A percentile compares a stretch with the other conserved stretches of the same genome.
Conservation (phyloP, 2,329 filamentous ascomycete genomes). For the Paraphaeosphaeria sporulosa region DNA sequence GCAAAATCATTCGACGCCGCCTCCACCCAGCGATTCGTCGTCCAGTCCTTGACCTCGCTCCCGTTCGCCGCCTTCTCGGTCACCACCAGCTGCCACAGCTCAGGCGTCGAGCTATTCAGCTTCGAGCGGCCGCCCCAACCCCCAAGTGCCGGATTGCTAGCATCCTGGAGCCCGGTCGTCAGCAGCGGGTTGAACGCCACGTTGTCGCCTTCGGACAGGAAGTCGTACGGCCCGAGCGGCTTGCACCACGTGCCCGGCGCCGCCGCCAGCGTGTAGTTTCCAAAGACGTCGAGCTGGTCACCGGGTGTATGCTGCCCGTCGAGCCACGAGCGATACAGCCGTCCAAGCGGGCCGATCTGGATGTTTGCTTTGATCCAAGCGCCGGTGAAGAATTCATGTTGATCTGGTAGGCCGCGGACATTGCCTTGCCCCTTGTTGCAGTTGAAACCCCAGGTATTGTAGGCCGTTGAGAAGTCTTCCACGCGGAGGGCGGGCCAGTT, state of each 20-base stretch:
- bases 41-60: constrained; percentile 3
- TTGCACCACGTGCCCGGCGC: constrained; percentile 33
- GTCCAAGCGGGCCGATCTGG: constrained; percentile 54
- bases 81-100: constrained; percentile 5
- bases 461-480: constrained; percentile 15
- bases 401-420: constrained; percentile 16
- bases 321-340: constrained; percentile 51
- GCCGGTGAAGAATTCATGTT: constrained; percentile 18
- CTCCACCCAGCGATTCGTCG: constrained; percentile 56
- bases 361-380: constrained; percentile 59
- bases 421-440: constrained; percentile 21
- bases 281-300: constrained; percentile 44
- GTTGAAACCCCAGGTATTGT: constrained; percentile 22
- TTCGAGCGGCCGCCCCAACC: constrained; percentile 56
- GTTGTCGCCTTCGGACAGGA: constrained; percentile 27
- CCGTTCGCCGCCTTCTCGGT: constrained; percentile 14
- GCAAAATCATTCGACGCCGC: constrained; percentile 57
- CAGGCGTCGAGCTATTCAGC: constrained; percentile 6
- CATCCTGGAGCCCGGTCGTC: constrained; percentile 24
- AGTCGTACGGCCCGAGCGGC: constrained; percentile 17
- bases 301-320: constrained; percentile 55
- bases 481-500: constrained; percentile 19
- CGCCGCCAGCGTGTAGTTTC: constrained; percentile 44
- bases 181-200: constrained; percentile 20
- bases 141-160: constrained; percentile 44